Evolutionary conservation across 768 basidiomycete genomes (phyloP).

Genomic region (Cystobasidium tubakii): DNA sequence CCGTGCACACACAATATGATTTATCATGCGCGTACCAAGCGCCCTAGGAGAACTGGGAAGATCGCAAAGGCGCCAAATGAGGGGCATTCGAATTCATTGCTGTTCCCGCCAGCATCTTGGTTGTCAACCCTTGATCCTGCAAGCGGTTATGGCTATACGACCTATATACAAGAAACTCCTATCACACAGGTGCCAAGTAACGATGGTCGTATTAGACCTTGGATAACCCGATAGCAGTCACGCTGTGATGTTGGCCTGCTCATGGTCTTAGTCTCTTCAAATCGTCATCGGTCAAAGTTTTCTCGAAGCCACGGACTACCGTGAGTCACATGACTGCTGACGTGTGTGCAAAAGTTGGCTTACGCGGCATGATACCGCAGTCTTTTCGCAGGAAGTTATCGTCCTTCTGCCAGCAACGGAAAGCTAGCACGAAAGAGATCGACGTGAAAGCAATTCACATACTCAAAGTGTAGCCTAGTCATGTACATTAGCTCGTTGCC

Average conservation of each 20-base stretch:
- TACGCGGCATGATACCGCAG: constrained; percentile 32
- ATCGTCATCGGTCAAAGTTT: background rate
- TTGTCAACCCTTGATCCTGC: constrained; percentile 1
- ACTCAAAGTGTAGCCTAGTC: background rate
- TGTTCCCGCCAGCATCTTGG: constrained; percentile 21
- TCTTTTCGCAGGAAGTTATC: constrained; percentile 27
- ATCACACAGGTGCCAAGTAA: background rate
- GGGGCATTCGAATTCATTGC: constrained; percentile 7
- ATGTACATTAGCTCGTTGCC: background rate
- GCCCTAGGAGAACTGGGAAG: background rate
- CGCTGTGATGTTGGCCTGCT: background rate
- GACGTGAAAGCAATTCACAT: background rate
- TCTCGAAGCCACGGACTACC: constrained; percentile 15
- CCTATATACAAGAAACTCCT: background rate
- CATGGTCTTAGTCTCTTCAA: background rate
- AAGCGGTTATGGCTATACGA: constrained; percentile 9
- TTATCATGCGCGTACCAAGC: background rate
- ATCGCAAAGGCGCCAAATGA: background rate
- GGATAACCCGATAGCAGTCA: background rate
- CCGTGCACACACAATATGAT: constrained; percentile 24
- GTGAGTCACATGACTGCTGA: constrained; percentile 14
- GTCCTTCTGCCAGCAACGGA: constrained; percentile 9
- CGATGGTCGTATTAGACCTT: background rate
- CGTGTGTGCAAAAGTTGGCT: background rate
- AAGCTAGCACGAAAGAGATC: background rate